Evolutionary conservation across 208 protist species (phyloP), one percentile per base, ranked within the genome.

Genomic region (Trypanosomatidae sp.): DNA sequence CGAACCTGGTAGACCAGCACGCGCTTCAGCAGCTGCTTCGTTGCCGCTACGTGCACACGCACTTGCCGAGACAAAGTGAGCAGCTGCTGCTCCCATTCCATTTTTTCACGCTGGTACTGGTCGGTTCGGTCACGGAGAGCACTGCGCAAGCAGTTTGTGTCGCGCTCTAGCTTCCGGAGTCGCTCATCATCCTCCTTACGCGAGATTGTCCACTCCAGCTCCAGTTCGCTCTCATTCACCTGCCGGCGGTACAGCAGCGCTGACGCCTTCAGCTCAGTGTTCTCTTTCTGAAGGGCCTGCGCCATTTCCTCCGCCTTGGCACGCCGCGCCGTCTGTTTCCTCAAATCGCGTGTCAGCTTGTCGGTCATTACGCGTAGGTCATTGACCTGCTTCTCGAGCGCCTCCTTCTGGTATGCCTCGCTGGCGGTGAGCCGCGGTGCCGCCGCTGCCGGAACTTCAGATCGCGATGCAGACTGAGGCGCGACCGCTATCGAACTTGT

Each of bases 181-280:
- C 83, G 85, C 60, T 80, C 73, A 53, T 89, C 82, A 41, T 84
- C 83, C 36, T 81, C 81, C 39, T 71, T 66, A 1, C 60, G 79
- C 19, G 81, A 62, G 8, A 69, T 78, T 15, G 83, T 69, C 10
- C 80, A 66, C 77, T 90, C 85, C 41, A 85, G 68, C 41, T 80
- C 74, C 22, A 94, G 64, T 74, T 91, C 87, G 44, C 72, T 83
- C 71, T 94, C 86, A 67, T 88, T 92, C 33, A 90, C 53, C 77
- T 92, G 83, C 52, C 86, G 80, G 13, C 82, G 82, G 69, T 78
- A 87, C 39, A 85, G 76, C 68, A 88, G 69, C 44, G 86, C 46
- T 17, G 55, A 74, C 13, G 69, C 71, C 65, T 85, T 87, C 39
- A 91, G 68, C 46, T 81, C 74, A 4, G 72, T 65, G 68, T 86